Conservation (phyloP, 2,329 filamentous ascomycete species). For the Neofusicoccum sp. region DNA sequence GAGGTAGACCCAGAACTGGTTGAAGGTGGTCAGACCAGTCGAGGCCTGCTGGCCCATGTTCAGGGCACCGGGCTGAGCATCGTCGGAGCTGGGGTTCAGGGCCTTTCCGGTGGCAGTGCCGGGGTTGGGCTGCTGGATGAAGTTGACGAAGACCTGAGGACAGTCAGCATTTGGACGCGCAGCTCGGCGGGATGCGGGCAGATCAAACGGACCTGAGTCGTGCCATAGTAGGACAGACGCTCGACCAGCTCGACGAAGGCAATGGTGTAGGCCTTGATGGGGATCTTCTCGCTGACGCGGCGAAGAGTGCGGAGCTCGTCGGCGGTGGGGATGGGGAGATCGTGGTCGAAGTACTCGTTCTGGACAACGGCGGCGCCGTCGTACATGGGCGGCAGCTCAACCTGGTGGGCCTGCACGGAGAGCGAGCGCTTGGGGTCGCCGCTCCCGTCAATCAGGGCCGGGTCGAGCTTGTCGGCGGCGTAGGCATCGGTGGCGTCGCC, state of each 20-base stretch:
- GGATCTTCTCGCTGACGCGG: slow-evolving; percentile 34
- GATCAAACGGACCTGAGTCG: slow-evolving; percentile 20
- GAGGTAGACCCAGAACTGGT: slow-evolving; percentile 57
- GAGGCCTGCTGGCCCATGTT: slow-evolving; percentile 55
- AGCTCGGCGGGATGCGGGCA: too few relatives aligned
- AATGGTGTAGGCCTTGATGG: slow-evolving; percentile 38
- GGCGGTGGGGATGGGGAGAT: slow-evolving; percentile 28
- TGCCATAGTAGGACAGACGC: slow-evolving; percentile 41
- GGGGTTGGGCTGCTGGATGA: slow-evolving; percentile 33
- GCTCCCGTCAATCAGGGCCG: slow-evolving; percentile 32
- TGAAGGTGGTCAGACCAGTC: slow-evolving; percentile 53
- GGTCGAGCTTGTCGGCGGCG: slow-evolving; percentile 32
- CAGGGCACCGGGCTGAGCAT: slow-evolving; percentile 50
- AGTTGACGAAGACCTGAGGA: slow-evolving; percentile 37
- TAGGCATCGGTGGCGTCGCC: slow-evolving; percentile 23
- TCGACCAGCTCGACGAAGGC: slow-evolving; percentile 39
- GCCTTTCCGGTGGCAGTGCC: slow-evolving; percentile 33
- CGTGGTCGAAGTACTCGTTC: slow-evolving; percentile 29
- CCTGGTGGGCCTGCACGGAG: slow-evolving; percentile 24
- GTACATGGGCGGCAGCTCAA: slow-evolving; percentile 29
- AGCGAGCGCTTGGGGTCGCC: slow-evolving; percentile 36
- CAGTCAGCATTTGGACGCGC: not conserved
- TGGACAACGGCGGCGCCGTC: slow-evolving; percentile 40
- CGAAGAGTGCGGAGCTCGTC: slow-evolving; percentile 37
- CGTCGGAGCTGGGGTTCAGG: slow-evolving; percentile 25